Evolutionary conservation across 2,329 filamentous ascomycete genomes (phyloP).

Genomic region (Clarireedia paspali): DNA sequence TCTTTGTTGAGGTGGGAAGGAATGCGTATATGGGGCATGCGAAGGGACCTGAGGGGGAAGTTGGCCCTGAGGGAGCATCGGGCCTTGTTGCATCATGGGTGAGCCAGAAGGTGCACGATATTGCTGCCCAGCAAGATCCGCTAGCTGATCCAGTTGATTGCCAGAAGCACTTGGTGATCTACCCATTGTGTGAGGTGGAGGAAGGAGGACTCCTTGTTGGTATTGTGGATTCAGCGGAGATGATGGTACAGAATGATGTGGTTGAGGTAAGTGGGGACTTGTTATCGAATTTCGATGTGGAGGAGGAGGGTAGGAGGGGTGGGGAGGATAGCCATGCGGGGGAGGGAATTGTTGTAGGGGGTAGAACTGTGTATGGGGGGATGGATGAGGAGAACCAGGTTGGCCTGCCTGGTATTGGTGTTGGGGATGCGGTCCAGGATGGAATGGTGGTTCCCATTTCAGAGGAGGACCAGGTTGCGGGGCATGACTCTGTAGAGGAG

Average conservation of each 20-base stretch:
- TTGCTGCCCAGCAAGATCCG: conserved; percentile 28
- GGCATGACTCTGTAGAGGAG: conserved; percentile 22
- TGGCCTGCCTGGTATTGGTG: conserved; percentile 12
- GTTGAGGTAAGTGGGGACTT: conserved; percentile 22
- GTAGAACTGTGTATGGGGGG: conserved; percentile 8
- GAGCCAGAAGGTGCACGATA: conserved; percentile 24
- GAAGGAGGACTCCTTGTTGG: conserved; percentile 18
- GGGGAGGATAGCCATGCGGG: conserved; percentile 9
- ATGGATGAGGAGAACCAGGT: conserved; percentile 8
- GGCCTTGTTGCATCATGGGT: conserved; percentile 22
- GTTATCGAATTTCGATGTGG: conserved; percentile 20
- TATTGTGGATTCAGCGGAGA: conserved; percentile 23
- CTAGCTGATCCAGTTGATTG: conserved; percentile 25
- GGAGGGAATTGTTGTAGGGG: conserved; percentile 9
- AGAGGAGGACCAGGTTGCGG: conserved; percentile 8
- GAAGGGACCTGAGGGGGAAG: neutral
- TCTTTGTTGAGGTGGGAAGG: conserved; percentile 18
- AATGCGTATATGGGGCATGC: conserved; percentile 13
- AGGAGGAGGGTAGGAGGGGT: conserved; percentile 13
- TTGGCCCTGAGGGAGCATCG: too few species aligned
- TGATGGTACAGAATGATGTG: conserved; percentile 26
- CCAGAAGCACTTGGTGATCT: conserved; percentile 18
- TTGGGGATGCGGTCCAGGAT: conserved; percentile 10
- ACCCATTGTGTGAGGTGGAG: conserved; percentile 20
- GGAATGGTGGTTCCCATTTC: conserved; percentile 26